Conservation (phyloP, 768 basidiomycete species). For the Hirschioporus abietinus region DNA sequence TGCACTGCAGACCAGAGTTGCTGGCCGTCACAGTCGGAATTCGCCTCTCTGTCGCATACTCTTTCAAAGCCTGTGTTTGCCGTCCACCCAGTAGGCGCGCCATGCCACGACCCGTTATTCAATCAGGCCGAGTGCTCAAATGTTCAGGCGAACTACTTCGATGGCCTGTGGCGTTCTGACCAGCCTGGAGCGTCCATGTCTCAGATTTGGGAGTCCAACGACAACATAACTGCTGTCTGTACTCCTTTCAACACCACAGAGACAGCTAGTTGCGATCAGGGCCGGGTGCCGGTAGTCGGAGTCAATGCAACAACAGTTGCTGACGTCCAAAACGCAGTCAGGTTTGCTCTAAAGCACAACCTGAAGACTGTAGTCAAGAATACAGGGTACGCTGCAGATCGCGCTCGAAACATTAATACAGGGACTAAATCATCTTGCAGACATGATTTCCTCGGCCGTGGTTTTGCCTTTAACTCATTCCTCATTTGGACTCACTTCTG, state of each 20-base stretch:
- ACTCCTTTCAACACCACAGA: conserved; percentile 32
- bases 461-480: conserved; percentile 31
- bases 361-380: conserved; percentile 32
- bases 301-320: conserved; percentile 33
- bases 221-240: conserved; percentile 47
- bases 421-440: conserved; percentile 10
- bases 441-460: conserved; percentile 36
- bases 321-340: conserved; percentile 36
- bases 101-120: conserved; percentile 34
- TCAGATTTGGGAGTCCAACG: conserved; percentile 34
- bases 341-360: conserved; percentile 32
- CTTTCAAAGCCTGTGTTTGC: conserved; percentile 36
- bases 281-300: conserved; percentile 35
- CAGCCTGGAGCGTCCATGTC: conserved; percentile 36
- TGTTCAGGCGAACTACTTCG: conserved; percentile 20
- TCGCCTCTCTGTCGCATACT: conserved; percentile 27
- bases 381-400: conserved; percentile 13
- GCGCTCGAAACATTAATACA: background rate
- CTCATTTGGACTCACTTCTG: conserved; percentile 37
- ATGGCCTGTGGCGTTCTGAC: conserved; percentile 37
- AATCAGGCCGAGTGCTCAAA: conserved; percentile 34
- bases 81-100: conserved; percentile 35
- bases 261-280: conserved; percentile 37
- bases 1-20: conserved; percentile 19
- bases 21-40: conserved; percentile 35